These are phyloP conservation scores for Pleurotus eryngii DNA, from an alignment of 768 basidiomycete genomes.

Conservation along the genomic window DNA sequence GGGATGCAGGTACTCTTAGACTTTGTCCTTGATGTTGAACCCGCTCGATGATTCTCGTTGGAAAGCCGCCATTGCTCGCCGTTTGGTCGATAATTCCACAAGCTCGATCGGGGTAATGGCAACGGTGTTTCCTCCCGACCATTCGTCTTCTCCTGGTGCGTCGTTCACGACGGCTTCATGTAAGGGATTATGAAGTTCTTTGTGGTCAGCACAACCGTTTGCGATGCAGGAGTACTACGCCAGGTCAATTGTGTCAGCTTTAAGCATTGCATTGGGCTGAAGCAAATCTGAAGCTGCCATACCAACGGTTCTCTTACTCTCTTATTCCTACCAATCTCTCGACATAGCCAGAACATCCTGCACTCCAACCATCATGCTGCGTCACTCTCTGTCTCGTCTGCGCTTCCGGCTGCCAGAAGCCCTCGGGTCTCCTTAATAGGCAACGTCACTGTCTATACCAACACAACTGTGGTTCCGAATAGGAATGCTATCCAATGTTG, in stretches of 20 bases:
- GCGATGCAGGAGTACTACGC: slow-evolving; percentile 55
- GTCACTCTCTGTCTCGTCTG: slow-evolving; percentile 40
- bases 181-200: background rate
- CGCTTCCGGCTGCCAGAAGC: slow-evolving; percentile 37
- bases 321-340: slow-evolving; percentile 52
- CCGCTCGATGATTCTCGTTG: background rate
- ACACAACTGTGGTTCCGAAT: slow-evolving; percentile 26
- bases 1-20: slow-evolving; percentile 41
- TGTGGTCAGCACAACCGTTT: slow-evolving; percentile 39
- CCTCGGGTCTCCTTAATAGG: slow-evolving; percentile 51
- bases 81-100: slow-evolving; percentile 34
- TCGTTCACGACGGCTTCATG: background rate
- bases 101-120: slow-evolving; percentile 46
- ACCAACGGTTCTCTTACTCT: slow-evolving; percentile 50
- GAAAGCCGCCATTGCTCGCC: slow-evolving; percentile 40
- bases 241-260: slow-evolving; percentile 13
- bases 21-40: slow-evolving; percentile 1
- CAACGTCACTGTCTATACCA: slow-evolving; percentile 41
- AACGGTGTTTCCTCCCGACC: slow-evolving; percentile 41
- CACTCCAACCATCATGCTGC: slow-evolving; percentile 35
- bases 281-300: slow-evolving; percentile 36
- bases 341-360: slow-evolving; percentile 48
- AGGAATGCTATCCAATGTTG: slow-evolving; percentile 32
- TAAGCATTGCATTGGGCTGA: background rate
- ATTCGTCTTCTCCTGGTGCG: slow-evolving; percentile 35